Conservation (phyloP, 768 basidiomycete species). For the Lactarius deliciosus region DNA sequence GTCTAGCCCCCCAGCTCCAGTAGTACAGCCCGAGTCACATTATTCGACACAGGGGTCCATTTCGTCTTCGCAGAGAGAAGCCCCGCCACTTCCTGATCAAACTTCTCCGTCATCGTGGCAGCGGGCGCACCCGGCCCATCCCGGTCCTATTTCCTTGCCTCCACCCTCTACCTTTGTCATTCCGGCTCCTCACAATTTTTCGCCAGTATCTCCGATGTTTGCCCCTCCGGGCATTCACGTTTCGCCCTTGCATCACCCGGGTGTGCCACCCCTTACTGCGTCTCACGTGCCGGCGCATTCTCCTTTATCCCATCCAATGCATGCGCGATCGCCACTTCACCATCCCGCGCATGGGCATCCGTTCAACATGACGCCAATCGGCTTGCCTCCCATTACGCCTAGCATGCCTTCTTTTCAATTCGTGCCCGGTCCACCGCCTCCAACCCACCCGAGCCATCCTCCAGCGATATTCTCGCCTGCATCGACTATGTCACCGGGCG, state of each 20-base stretch:
- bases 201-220: constrained; percentile 34
- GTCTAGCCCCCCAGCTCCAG: constrained; percentile 2
- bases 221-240: constrained; percentile 28
- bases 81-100: constrained; percentile 15
- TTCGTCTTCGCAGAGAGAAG: constrained; percentile 15
- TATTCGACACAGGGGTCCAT: constrained; percentile 1
- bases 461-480: constrained; percentile 63
- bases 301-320: constrained; percentile 35
- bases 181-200: constrained; percentile 39
- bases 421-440: constrained; percentile 50
- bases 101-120: constrained; percentile 28
- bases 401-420: constrained; percentile 96
- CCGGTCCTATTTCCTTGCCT: constrained; percentile 68
- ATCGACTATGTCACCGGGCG: constrained; percentile 68
- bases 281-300: constrained; percentile 37
- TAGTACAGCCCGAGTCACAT: neutral
- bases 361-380: constrained; percentile 55
- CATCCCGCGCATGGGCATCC: constrained; percentile 37
- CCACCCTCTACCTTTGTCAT: constrained; percentile 50
- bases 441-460: constrained; percentile 36
- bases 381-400: constrained; percentile 91
- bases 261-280: neutral
- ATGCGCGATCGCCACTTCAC: constrained; percentile 41
- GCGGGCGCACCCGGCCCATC: constrained; percentile 51
- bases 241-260: constrained; percentile 20